Conservation (phyloP, 2,329 filamentous ascomycete genomes). For the Calonectria henricotiae region DNA sequence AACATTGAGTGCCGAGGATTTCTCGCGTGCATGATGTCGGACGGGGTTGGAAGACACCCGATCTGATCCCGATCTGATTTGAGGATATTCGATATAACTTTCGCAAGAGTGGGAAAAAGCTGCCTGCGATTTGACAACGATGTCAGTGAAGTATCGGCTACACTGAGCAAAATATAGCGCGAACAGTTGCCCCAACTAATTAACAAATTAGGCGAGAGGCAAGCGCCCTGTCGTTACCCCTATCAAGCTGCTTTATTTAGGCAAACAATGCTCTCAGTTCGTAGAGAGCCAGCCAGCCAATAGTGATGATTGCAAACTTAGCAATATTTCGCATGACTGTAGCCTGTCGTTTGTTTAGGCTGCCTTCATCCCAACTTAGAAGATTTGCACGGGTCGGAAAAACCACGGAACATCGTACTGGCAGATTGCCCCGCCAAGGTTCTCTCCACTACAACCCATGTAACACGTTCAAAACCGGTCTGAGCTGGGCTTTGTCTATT, state of each 20-base stretch:
- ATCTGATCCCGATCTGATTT: too few relatives aligned
- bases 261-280: neutral
- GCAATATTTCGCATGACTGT: slow-evolving; percentile 5
- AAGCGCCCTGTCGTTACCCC: neutral
- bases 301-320: neutral
- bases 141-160: too few relatives aligned
- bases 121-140: too few relatives aligned
- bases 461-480: slow-evolving; percentile 43
- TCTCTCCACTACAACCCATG: slow-evolving; percentile 43
- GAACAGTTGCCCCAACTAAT: neutral
- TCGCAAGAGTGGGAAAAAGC: too few relatives aligned
- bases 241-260: neutral
- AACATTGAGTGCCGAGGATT: neutral
- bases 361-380: slow-evolving; percentile 10
- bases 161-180: neutral
- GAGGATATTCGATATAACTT: too few relatives aligned
- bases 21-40: neutral
- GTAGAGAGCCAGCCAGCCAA: too few relatives aligned
- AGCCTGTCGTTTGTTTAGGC: slow-evolving; percentile 23
- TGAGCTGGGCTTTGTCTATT: slow-evolving; percentile 52
- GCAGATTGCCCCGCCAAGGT: slow-evolving; percentile 56
- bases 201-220: neutral
- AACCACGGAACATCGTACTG: slow-evolving; percentile 48
- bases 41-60: too few relatives aligned
- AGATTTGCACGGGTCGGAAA: slow-evolving; percentile 53